Evolutionary conservation across 1,284 basidiomycete species (phyloP).

Genomic region (Boletus hoseneyae): DNA sequence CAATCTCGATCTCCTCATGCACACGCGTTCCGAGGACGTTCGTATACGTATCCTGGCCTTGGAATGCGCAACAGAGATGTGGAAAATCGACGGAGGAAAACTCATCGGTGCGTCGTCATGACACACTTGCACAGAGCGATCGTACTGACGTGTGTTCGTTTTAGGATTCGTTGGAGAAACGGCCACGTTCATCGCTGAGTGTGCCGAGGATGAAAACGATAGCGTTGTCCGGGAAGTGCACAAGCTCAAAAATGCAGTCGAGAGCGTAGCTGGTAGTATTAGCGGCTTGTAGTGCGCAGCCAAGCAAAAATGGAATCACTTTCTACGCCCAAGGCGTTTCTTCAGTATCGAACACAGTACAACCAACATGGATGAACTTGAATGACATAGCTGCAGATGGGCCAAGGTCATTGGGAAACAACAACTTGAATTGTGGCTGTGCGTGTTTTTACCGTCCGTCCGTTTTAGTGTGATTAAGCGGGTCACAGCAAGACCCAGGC

Average conservation of each 20-base stretch:
- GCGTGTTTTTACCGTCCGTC: too few species aligned
- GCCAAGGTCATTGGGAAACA: too few species aligned
- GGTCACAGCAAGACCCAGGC: too few species aligned
- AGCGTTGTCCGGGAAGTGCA: conserved; percentile 66
- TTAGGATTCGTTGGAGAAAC: conserved; percentile 73
- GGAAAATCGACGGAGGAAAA: conserved; percentile 75
- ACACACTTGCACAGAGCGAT: not conserved
- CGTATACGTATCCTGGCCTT: conserved; percentile 69
- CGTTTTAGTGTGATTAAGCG: too few species aligned
- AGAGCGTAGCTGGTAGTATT: conserved; percentile 66
- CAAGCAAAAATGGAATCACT: not conserved
- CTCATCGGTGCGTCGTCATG: conserved; percentile 53
- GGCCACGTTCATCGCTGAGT: conserved; percentile 79
- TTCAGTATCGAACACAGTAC: too few species aligned
- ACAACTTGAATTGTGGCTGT: too few species aligned
- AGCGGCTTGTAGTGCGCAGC: conserved; percentile 38
- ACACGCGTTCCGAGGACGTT: conserved; percentile 78
- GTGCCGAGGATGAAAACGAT: conserved; percentile 80
- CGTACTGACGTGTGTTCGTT: not conserved
- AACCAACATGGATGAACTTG: too few species aligned
- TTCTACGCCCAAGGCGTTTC: too few species aligned
- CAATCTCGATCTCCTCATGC: conserved; percentile 84
- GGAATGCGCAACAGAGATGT: conserved; percentile 66
- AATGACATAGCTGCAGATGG: too few species aligned
- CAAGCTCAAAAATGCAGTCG: conserved; percentile 62